Evolutionary conservation across 495 filamentous ascomycete species (phyloP).

Genomic region (Cercophora scortea): DNA sequence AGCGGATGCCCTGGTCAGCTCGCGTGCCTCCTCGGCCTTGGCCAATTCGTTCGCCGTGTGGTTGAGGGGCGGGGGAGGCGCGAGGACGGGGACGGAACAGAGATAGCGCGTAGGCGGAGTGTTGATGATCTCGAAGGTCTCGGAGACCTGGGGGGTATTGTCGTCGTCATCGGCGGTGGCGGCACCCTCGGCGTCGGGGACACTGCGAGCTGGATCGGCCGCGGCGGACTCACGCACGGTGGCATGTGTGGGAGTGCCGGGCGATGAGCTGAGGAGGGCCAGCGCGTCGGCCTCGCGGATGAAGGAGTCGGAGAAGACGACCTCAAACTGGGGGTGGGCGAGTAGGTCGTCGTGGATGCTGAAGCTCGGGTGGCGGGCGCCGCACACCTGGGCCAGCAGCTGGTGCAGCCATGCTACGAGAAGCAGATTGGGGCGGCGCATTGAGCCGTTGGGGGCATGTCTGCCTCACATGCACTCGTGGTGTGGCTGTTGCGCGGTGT

Average conservation of each 20-base stretch:
- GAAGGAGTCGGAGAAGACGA: slow-evolving; percentile 67
- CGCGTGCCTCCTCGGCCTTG: slow-evolving; percentile 70
- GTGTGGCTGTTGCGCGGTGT: too few relatives aligned
- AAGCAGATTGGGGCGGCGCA: slow-evolving; percentile 39
- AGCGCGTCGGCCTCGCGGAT: slow-evolving; percentile 65
- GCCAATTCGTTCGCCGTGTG: slow-evolving; percentile 55
- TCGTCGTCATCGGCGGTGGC: slow-evolving; percentile 3
- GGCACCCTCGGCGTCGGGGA: slow-evolving; percentile 2
- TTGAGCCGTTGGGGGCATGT: slow-evolving; percentile 33
- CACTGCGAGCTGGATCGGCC: not conserved
- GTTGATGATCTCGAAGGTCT: slow-evolving; percentile 67
- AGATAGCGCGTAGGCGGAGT: slow-evolving; percentile 65
- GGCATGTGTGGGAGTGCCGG: slow-evolving; percentile 18
- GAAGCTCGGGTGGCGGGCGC: slow-evolving; percentile 38
- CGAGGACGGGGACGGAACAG: slow-evolving; percentile 74
- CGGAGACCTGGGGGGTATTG: slow-evolving; percentile 17
- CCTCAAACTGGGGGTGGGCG: slow-evolving; percentile 88
- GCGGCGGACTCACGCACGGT: slow-evolving; percentile 22
- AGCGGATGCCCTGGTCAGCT: slow-evolving; percentile 73
- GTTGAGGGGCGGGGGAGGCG: slow-evolving; percentile 42
- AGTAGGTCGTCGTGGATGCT: slow-evolving; percentile 83
- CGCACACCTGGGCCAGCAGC: slow-evolving; percentile 31
- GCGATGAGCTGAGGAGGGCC: slow-evolving; percentile 40
- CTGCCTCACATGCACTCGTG: slow-evolving; percentile 19
- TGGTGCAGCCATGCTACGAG: slow-evolving; percentile 32